Evolutionary conservation across 805 yeast species (phyloP), one percentile per base, ranked within the genome.

Genomic region (Spathaspora gorwiae): DNA sequence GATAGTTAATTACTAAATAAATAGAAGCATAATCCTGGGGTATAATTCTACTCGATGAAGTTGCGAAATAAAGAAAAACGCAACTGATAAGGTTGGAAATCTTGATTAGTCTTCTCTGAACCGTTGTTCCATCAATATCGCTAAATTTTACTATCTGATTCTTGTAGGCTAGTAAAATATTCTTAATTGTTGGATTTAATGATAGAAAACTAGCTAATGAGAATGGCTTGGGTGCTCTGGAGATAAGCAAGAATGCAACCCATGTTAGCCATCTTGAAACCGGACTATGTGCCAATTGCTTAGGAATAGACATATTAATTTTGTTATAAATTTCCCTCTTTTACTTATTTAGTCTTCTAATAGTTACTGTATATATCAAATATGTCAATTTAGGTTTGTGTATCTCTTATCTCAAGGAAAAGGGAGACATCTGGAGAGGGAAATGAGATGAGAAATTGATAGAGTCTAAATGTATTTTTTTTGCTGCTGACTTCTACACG

Each of bases 1-100:
- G 47, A 36, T 68, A 70, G 37, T 54, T 54, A 38, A 63, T 54
- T 60, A 62, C 59, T 5, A 68, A 42, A 47, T 65, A 68, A 12
- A 70, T 52, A 53, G 62, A 57, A 6, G 62, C 46, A 49, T 70
- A 71, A 52, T 70, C 76, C 48, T 64, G 64, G 12, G 76, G 72
- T 19, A 71, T 56, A 2, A 43, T 46, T 11, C 45, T 45, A 41
- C 60, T 64, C 35, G 49, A 52, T 8, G 53, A 37, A 0, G 63
- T 47, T 2, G 73, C 75, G 5, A 40, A 32, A 39, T 58, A 65
- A 19, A 66, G 47, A 27, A 67, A 42, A 6, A 42, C 29, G 34
- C 59, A 52, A n/a, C 60, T 45, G n/a, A 54, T 39, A 11, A 55
- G 31, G 51, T 66, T 66, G 34, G 70, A 51, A 9, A 53, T 24